Evolutionary conservation across 768 basidiomycete species (phyloP).

Genomic region (Suillus variegatus): DNA sequence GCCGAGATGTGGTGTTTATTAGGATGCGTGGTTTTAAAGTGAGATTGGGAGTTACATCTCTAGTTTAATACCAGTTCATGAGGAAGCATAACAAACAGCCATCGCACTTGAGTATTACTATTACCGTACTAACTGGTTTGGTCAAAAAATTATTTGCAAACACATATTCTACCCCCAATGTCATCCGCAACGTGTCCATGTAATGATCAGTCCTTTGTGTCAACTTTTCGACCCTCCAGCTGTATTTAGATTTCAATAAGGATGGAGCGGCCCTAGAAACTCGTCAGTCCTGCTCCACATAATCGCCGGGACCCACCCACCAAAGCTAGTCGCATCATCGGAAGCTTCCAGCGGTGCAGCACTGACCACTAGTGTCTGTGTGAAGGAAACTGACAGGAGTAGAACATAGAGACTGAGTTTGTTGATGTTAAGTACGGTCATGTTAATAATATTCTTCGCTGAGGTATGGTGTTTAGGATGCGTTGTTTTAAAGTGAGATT

Average conservation of each 20-base stretch:
- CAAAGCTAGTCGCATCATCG: no score
- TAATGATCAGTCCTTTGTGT: background rate
- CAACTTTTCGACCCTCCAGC: background rate
- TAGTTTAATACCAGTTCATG: background rate
- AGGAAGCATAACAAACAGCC: no score
- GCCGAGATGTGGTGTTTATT: background rate
- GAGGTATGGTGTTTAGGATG: background rate
- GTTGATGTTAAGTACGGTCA: background rate
- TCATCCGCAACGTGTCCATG: background rate
- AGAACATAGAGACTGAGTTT: background rate
- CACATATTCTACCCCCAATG: background rate
- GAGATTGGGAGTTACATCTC: background rate
- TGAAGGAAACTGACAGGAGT: background rate
- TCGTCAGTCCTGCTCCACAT: background rate
- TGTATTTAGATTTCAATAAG: background rate
- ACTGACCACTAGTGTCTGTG: background rate
- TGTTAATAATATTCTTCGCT: background rate
- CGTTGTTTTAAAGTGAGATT: background rate
- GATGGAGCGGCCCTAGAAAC: background rate
- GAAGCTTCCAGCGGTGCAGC: no score
- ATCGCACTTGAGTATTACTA: no score
- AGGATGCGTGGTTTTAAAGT: background rate
- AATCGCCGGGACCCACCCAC: background rate
- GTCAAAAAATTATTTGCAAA: no score
- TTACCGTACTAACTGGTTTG: no score